These are phyloP conservation scores for Terana coerulea DNA, from an alignment of 768 basidiomycete species.

Conservation along the genomic window DNA sequence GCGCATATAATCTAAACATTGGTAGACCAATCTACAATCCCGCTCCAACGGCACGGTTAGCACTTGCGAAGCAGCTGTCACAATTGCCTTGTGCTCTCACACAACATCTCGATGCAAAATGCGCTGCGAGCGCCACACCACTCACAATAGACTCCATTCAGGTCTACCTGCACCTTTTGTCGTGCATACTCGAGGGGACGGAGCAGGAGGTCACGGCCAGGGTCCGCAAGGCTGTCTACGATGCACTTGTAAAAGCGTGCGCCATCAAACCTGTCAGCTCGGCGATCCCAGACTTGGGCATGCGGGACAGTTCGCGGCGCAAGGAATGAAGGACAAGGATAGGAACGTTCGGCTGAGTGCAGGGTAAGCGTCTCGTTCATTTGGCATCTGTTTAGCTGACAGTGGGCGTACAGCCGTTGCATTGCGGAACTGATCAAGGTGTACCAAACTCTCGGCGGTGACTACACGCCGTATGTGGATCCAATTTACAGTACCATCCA, in stretches of 20 bases:
- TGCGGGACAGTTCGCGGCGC: constrained; percentile 37
- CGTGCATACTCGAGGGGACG: constrained; percentile 44
- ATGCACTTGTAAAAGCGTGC: constrained; percentile 14
- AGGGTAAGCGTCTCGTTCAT: constrained; percentile 44
- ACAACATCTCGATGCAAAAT: constrained; percentile 10
- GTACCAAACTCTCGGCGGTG: constrained; percentile 33
- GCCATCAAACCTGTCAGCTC: constrained; percentile 19
- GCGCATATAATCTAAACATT: not conserved
- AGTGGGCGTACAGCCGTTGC: constrained; percentile 36
- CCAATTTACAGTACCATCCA: constrained; percentile 43
- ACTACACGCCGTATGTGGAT: constrained; percentile 34
- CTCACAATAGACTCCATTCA: constrained; percentile 20
- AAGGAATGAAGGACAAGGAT: constrained; percentile 50
- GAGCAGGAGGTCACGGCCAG: constrained; percentile 41
- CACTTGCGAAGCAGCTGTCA: constrained; percentile 24
- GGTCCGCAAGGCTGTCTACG: constrained; percentile 33
- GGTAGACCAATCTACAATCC: constrained; percentile 35
- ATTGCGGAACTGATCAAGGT: constrained; percentile 44
- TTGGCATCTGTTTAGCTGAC: not conserved
- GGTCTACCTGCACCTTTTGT: constrained; percentile 34
- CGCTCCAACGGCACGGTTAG: constrained; percentile 29
- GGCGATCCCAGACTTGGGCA: constrained; percentile 23
- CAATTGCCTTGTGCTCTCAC: constrained; percentile 21
- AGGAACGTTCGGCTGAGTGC: constrained; percentile 61
- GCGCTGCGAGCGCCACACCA: constrained; percentile 8